Evolutionary conservation across 352 stramenopile genomes (phyloP).

Genomic region (Pythium biforme): DNA sequence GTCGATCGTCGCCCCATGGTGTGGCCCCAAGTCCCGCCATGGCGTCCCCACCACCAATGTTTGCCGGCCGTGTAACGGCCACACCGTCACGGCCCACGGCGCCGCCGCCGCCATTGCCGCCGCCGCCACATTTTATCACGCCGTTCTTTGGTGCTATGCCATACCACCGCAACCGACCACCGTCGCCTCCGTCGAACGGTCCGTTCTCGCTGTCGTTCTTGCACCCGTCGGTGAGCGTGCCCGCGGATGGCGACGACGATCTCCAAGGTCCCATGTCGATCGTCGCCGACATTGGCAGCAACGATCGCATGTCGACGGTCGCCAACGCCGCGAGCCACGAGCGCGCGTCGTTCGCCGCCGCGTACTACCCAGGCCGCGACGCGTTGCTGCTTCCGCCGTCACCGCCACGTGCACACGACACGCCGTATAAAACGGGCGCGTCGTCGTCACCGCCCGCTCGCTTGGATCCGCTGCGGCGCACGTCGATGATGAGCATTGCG

Average conservation of each 20-base stretch:
- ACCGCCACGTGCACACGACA: too few relatives aligned
- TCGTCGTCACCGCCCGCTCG: background rate
- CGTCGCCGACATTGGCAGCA: slow-evolving; percentile 43
- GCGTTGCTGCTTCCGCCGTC: too few relatives aligned
- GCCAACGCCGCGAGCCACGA: slow-evolving; percentile 2
- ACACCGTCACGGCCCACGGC: background rate
- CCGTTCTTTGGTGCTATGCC: slow-evolving; percentile 1
- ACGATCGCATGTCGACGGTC: slow-evolving; percentile 14
- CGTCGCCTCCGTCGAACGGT: slow-evolving; percentile 1
- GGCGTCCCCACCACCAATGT: background rate
- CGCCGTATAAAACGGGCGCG: too few relatives aligned
- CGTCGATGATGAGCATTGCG: slow-evolving; percentile 50
- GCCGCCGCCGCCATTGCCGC: background rate
- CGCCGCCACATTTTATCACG: background rate
- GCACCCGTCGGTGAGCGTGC: slow-evolving; percentile 27
- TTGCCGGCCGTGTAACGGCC: background rate
- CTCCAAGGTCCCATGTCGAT: slow-evolving; percentile 28
- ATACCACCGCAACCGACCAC: background rate
- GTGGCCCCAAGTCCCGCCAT: too few relatives aligned
- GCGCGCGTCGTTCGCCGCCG: background rate
- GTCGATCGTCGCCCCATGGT: background rate
- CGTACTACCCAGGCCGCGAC: background rate
- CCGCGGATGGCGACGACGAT: background rate
- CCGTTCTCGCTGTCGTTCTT: slow-evolving; percentile 39
- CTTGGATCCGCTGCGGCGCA: slow-evolving; percentile 30